phyloP scores from a whole-genome alignment of 192 early-diverging fungal species.

The Coemansia sp. region DNA sequence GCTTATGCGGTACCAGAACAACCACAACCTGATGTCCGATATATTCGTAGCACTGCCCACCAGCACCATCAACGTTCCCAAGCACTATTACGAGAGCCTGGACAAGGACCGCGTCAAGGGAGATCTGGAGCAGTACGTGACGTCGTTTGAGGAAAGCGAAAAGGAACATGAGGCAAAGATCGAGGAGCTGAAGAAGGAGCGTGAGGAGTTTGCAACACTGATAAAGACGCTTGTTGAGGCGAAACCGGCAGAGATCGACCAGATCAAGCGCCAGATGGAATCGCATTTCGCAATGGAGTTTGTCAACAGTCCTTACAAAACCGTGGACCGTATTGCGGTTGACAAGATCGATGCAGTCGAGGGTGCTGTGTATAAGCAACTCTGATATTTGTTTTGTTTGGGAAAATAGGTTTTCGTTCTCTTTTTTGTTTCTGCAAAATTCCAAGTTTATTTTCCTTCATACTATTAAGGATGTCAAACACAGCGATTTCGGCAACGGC shows the following conservation, averaged over 20 bases:
- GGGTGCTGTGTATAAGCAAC: constrained; percentile 44
- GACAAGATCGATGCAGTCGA: constrained; percentile 28
- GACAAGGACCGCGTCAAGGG: background rate
- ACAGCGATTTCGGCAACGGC: constrained; percentile 33
- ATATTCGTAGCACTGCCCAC: constrained; percentile 48
- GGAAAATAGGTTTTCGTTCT: background rate
- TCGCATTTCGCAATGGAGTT: constrained; percentile 43
- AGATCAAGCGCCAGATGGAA: constrained; percentile 22
- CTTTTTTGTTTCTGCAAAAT: background rate
- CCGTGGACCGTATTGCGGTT: constrained; percentile 33
- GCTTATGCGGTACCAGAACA: constrained; percentile 45
- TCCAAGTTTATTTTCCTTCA: background rate
- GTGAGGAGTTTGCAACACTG: constrained; percentile 33
- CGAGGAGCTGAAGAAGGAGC: constrained; percentile 6
- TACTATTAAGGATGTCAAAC: constrained; percentile 26
- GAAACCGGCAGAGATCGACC: constrained; percentile 10
- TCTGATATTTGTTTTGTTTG: constrained; percentile 5
- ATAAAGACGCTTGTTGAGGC: constrained; percentile 20
- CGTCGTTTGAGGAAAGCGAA: constrained; percentile 23
- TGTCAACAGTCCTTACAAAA: constrained; percentile 43
- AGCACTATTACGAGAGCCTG: constrained; percentile 41
- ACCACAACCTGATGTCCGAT: constrained; percentile 50
- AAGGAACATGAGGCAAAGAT: constrained; percentile 18
- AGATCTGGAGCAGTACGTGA: constrained; percentile 4
- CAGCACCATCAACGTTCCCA: constrained; percentile 32